A percentile compares a stretch with the other conserved stretches of the same genome.
These are phyloP conservation scores for Dictyostelium firmibasis DNA, from an alignment of 78 protist species.

Conservation along the genomic window DNA sequence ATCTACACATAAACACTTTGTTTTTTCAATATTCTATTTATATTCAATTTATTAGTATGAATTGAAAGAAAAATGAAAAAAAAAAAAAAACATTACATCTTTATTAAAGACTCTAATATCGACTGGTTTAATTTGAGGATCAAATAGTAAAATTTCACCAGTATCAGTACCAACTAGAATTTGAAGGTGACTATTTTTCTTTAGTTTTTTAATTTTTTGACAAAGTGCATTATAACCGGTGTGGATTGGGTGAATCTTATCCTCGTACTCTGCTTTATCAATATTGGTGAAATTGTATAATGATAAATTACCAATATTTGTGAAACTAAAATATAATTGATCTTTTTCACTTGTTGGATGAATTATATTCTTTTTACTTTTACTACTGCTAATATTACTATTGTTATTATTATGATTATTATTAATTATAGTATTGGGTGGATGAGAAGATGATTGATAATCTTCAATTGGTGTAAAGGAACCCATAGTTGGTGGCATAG, in stretches of 20 bases:
- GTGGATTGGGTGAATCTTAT: background rate
- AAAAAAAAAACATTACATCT: background rate
- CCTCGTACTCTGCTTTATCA: constrained; percentile 34
- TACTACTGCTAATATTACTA: background rate
- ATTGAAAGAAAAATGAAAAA: background rate
- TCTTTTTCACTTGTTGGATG: background rate
- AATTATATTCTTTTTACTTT: constrained; percentile 31
- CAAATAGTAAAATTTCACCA: constrained; percentile 44
- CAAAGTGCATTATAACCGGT: background rate
- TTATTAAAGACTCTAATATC: background rate
- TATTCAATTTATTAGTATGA: background rate
- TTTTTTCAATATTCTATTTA: background rate
- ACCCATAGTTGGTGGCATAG: background rate
- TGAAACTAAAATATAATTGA: background rate
- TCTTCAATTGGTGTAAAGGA: background rate
- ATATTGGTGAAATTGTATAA: constrained; percentile 27
- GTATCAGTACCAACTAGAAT: constrained; percentile 52
- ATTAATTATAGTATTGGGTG: no score
- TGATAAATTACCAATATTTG: background rate
- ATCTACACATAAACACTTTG: constrained; percentile 41
- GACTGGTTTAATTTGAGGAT: background rate
- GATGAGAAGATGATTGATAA: background rate
- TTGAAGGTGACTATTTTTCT: background rate
- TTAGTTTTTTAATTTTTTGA: constrained; percentile 9
- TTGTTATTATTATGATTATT: no score